A percentile compares a stretch with the other conserved stretches of the same genome.
These are phyloP conservation scores for Cordyceps militaris DNA, from an alignment of 2,329 filamentous ascomycete species.

Conservation along the genomic window DNA sequence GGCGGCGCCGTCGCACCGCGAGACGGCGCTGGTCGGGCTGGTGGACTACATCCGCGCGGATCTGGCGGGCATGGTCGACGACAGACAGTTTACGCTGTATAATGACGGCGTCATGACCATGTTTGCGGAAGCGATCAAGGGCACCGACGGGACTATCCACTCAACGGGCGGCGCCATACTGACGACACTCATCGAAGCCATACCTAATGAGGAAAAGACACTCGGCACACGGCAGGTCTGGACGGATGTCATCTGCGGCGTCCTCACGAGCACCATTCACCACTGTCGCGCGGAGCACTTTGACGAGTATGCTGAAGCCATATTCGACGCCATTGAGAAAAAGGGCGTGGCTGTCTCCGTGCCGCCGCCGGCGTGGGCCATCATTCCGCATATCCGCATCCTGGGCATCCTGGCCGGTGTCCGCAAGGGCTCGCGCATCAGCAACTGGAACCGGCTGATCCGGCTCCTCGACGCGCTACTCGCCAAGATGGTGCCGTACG, in stretches of 20 bases:
- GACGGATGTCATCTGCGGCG: constrained; percentile 64
- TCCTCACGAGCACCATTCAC: constrained; percentile 76
- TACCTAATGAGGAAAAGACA: constrained; percentile 43
- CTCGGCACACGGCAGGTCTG: constrained; percentile 43
- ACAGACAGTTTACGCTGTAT: constrained; percentile 60
- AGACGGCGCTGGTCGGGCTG: constrained; percentile 64
- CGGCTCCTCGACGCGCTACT: constrained; percentile 48
- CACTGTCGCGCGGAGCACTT: constrained; percentile 72
- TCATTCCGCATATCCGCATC: constrained; percentile 47
- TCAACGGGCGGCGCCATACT: constrained; percentile 51
- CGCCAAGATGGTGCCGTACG: constrained; percentile 38
- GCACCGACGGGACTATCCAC: constrained; percentile 52
- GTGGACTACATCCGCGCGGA: constrained; percentile 66
- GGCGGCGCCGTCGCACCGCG: constrained; percentile 67
- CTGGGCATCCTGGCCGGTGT: constrained; percentile 68
- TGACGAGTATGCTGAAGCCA: constrained; percentile 54
- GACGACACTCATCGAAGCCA: constrained; percentile 41
- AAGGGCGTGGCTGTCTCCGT: constrained; percentile 18
- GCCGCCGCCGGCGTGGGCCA: constrained; percentile 28
- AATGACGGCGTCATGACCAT: constrained; percentile 86
- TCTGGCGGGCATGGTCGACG: constrained; percentile 46
- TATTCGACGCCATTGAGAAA: constrained; percentile 44
- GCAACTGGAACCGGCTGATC: constrained; percentile 62
- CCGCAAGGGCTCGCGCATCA: constrained; percentile 70
- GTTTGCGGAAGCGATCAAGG: constrained; percentile 74